Evolutionary conservation across 1,284 basidiomycete genomes (phyloP).

Genomic region (Malassezia pachydermatis): DNA sequence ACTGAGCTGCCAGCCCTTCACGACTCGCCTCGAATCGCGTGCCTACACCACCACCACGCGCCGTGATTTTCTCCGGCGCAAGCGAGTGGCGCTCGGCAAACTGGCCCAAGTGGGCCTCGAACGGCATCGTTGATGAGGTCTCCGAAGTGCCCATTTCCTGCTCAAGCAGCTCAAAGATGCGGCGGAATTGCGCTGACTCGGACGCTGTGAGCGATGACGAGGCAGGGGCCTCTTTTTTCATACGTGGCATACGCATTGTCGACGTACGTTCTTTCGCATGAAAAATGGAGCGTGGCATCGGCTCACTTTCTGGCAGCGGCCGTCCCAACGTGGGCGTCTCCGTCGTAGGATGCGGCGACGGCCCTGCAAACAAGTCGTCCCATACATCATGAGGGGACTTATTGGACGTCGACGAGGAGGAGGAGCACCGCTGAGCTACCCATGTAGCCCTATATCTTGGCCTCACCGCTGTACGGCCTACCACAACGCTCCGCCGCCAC

Average conservation of each 20-base stretch:
- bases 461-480: too few relatives aligned
- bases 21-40: slow-evolving; percentile 11
- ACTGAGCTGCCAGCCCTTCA: slow-evolving; percentile 12
- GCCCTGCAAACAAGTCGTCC: slow-evolving; percentile 16
- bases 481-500: too few relatives aligned
- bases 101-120: neutral
- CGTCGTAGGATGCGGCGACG: neutral
- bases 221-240: neutral
- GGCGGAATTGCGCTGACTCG: slow-evolving; percentile 15
- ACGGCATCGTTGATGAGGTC: too few relatives aligned
- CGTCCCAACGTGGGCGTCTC: neutral
- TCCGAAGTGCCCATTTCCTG: slow-evolving; percentile 7
- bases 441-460: too few relatives aligned
- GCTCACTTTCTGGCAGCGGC: neutral
- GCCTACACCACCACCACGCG: slow-evolving; percentile 16
- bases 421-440: too few relatives aligned
- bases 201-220: slow-evolving; percentile 6
- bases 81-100: slow-evolving; percentile 14
- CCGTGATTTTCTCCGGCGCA: neutral
- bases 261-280: slow-evolving; percentile 9
- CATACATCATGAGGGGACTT: slow-evolving; percentile 8
- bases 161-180: slow-evolving; percentile 15
- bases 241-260: neutral
- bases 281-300: slow-evolving; percentile 9
- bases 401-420: too few relatives aligned